Evolutionary conservation across 1,284 basidiomycete species (phyloP), one percentile per base, ranked within the genome.

Genomic region (Rhodotorula glutinis): DNA sequence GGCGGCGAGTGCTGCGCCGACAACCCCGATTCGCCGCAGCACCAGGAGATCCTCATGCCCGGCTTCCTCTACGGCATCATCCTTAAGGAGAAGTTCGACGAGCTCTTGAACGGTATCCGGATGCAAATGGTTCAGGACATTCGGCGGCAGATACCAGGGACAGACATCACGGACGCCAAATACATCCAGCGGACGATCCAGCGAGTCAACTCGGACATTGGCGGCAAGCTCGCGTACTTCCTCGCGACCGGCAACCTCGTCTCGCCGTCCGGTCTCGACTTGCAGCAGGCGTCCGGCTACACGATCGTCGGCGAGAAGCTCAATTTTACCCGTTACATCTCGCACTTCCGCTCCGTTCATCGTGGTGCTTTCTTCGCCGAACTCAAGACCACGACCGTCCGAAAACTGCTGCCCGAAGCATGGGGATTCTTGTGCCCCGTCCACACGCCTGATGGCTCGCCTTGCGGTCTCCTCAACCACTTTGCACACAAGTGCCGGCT

Each of bases 361-460:
- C 90, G 96, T 82, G 96, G 96, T 80, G 93, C 96, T 53, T 99
- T 99, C 86, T 99, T 98, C 78, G 92, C 95, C 29, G 94, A 98
- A 79, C 86, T 98, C 69, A 98, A 98, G 83, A 99, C 96, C 1
- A 99, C 96, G 0, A 89, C 93, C 29, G 96, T 99, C 57, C 89
- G 96, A 76, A 98, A 98, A 80, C 82, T 99, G 67, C 82, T 98
- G 27, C 96, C 96, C 19, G 96, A 99, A 81, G 91, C 96, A 46
- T 99, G 96, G 96, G 95, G 95, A 63, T 99, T 99, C 83, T 82
- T 99, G 16, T 99, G 96, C 76, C 96, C 96, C 23, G 96, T 98
- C 13, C 96, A 99, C 79, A 99, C 96, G 3, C 96, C 96, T 38
- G 96, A 99, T 82, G 96, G 96, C 74, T 86, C 93, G 30, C 96